phyloP scores from a whole-genome alignment of 371 early-diverging fungal species.

The Mortierella sp. region DNA sequence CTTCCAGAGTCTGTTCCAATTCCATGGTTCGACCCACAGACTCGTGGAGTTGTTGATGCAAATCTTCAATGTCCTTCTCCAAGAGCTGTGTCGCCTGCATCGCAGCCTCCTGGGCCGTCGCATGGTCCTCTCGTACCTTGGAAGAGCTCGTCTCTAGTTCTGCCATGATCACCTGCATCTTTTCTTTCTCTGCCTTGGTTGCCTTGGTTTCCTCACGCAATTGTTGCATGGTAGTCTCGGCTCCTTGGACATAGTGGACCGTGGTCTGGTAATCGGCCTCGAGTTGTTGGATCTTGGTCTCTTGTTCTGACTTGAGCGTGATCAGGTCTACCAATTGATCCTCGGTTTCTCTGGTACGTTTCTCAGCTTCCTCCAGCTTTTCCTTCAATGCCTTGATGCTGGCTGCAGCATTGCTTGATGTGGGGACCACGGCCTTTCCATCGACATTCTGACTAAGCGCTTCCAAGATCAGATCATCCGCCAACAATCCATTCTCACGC shows the following conservation, averaged over 20 bases:
- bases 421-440: slow-evolving; percentile 3
- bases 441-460: slow-evolving; percentile 30
- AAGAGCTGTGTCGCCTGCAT: slow-evolving; percentile 13
- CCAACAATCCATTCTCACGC: slow-evolving; percentile 60
- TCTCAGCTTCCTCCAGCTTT: slow-evolving; percentile 27
- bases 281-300: slow-evolving; percentile 42
- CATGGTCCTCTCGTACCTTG: slow-evolving; percentile 19
- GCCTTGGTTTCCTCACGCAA: slow-evolving; percentile 49
- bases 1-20: slow-evolving; percentile 39
- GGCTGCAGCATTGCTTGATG: not conserved
- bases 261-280: slow-evolving; percentile 55
- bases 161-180: slow-evolving; percentile 9
- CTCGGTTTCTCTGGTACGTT: slow-evolving; percentile 22
- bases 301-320: slow-evolving; percentile 32
- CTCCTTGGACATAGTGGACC: slow-evolving; percentile 51
- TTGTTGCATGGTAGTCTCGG: slow-evolving; percentile 46
- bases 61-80: slow-evolving; percentile 29
- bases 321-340: slow-evolving; percentile 21
- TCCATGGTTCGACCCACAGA: slow-evolving; percentile 44
- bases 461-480: slow-evolving; percentile 45
- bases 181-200: slow-evolving; percentile 26
- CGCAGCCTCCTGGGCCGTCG: slow-evolving; percentile 8
- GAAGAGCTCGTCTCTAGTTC: slow-evolving; percentile 28
- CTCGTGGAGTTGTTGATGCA: slow-evolving; percentile 43
- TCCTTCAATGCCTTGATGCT: slow-evolving; percentile 28